Conservation (phyloP, 495 filamentous ascomycete genomes). For the Clohesyomyces aquaticus region DNA sequence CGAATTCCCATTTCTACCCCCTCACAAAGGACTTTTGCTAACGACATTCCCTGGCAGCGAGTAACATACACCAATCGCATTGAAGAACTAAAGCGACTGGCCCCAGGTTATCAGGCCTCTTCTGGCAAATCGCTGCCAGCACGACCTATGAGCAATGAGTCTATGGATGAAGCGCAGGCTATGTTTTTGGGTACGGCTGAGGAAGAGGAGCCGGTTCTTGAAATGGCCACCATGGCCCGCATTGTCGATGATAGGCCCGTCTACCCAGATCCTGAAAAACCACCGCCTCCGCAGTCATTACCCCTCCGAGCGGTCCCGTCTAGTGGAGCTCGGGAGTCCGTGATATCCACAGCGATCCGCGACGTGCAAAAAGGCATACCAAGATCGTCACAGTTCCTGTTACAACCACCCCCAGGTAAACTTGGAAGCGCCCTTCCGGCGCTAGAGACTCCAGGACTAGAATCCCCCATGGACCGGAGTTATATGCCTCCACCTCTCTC, state of each 20-base stretch:
- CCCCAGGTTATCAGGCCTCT: conserved; percentile 57
- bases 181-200: conserved; percentile 54
- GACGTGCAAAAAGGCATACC: conserved; percentile 41
- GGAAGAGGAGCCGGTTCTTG: conserved; percentile 51
- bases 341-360: conserved; percentile 40
- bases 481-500: conserved; percentile 71
- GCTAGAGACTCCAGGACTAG: conserved; percentile 23
- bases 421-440: conserved; percentile 14
- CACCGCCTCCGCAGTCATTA: conserved; percentile 14
- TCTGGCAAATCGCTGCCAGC: conserved; percentile 75
- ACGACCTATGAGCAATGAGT: conserved; percentile 70
- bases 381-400: conserved; percentile 26
- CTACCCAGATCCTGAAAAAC: conserved; percentile 19
- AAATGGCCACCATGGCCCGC: conserved; percentile 53
- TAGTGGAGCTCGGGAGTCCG: conserved; percentile 36
- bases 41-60: conserved; percentile 56
- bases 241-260: conserved; percentile 47
- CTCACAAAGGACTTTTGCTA: conserved; percentile 23
- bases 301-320: conserved; percentile 28
- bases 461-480: conserved; percentile 44
- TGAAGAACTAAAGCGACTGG: conserved; percentile 74
- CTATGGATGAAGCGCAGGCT: conserved; percentile 30
- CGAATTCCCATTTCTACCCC: background rate
- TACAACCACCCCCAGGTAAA: conserved; percentile 35
- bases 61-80: conserved; percentile 89